Evolutionary conservation across 129 eudicot genomes (phyloP).

Genomic region (Heracleum sosnowskyi): DNA sequence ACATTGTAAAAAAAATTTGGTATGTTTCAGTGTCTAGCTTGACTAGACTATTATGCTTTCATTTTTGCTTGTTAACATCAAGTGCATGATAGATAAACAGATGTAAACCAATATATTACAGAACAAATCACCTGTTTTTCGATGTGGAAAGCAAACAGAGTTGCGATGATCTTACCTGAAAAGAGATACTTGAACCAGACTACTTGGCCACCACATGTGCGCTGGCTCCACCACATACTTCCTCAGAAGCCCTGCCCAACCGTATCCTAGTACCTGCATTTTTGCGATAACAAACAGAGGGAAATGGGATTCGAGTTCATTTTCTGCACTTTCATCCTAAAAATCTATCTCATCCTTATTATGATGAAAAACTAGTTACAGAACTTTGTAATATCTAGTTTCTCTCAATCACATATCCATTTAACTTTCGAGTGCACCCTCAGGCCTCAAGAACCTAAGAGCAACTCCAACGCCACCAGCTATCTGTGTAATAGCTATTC

Average conservation of each 20-base stretch:
- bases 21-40: not conserved
- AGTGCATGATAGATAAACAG: not conserved
- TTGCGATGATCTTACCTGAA: slow-evolving; percentile 11
- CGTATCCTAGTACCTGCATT: slow-evolving; percentile 32
- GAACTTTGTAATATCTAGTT: not conserved
- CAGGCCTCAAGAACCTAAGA: too few species aligned
- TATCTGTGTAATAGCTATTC: too few species aligned
- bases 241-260: slow-evolving; percentile 33
- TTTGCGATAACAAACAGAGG: not conserved
- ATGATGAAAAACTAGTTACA: too few species aligned
- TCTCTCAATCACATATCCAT: not conserved
- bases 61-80: not conserved
- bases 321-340: not conserved
- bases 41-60: not conserved
- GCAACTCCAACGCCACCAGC: too few species aligned
- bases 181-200: slow-evolving; percentile 24
- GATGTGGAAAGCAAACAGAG: not conserved
- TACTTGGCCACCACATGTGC: slow-evolving; percentile 39
- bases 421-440: too few species aligned
- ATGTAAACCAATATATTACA: not conserved
- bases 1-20: not conserved
- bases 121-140: not conserved
- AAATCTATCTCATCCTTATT: not conserved
- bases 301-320: not conserved
- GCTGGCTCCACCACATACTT: slow-evolving; percentile 27